Conservation (phyloP, 192 early-diverging fungal species). For the Neocallimastix lanati region DNA sequence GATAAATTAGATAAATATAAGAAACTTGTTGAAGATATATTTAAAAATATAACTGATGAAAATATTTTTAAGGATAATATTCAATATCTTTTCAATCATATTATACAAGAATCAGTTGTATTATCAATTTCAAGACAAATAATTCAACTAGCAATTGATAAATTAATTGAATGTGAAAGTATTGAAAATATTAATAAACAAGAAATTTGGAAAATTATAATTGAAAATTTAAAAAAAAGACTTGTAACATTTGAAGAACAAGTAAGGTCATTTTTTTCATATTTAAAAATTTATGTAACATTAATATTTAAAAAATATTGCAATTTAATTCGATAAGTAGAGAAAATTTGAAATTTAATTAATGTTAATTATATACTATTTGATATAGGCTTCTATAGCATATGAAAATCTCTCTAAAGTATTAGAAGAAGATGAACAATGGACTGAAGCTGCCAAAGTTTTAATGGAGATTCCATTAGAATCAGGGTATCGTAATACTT, state of each 20-base stretch:
- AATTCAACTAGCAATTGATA: slow-evolving; percentile 44
- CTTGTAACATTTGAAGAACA: slow-evolving; percentile 67
- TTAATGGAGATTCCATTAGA: slow-evolving; percentile 82
- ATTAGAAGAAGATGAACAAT: slow-evolving; percentile 53
- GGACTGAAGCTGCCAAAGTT: slow-evolving; percentile 65
- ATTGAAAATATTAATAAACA: slow-evolving; percentile 22
- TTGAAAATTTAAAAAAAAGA: slow-evolving; percentile 51
- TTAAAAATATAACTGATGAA: too few species aligned
- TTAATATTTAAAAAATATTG: not conserved
- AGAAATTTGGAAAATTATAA: slow-evolving; percentile 38
- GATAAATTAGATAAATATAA: too few species aligned
- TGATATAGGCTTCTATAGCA: slow-evolving; percentile 32
- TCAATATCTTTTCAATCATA: slow-evolving; percentile 1
- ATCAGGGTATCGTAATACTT: slow-evolving; percentile 52
- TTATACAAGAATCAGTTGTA: slow-evolving; percentile 31
- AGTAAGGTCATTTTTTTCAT: slow-evolving; percentile 14
- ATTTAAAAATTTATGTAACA: not conserved
- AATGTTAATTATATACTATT: not conserved
- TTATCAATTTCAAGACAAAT: slow-evolving; percentile 58
- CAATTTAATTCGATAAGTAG: too few species aligned
- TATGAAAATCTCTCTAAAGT: slow-evolving; percentile 58
- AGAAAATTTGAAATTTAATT: not conserved
- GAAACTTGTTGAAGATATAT: too few species aligned
- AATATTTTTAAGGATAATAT: too few species aligned
- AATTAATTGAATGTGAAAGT: slow-evolving; percentile 25